Conservation (phyloP, 1,139 yeast genomes). For the Saccharomyces hybrid region DNA sequence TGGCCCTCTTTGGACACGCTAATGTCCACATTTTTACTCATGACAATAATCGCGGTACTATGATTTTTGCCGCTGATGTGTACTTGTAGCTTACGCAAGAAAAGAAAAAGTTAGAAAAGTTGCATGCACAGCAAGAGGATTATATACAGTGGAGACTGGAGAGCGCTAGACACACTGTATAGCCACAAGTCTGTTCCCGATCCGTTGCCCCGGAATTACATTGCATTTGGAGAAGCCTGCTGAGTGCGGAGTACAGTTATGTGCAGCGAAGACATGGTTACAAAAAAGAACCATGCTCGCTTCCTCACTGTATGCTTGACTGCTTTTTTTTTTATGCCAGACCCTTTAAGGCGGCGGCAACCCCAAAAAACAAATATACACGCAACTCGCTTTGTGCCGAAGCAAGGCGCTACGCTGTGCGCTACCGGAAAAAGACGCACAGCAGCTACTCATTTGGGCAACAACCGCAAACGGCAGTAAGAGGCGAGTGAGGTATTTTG, state of each 20-base stretch:
- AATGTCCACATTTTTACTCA: background rate
- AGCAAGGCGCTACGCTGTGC: background rate
- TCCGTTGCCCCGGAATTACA: background rate
- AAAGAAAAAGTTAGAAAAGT: background rate
- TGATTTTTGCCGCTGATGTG: background rate
- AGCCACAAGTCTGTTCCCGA: background rate
- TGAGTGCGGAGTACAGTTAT: background rate
- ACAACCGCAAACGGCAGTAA: too few species aligned
- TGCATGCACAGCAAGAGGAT: background rate
- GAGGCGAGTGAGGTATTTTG: too few species aligned
- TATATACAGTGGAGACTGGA: background rate
- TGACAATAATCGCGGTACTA: background rate
- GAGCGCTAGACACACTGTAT: too few species aligned
- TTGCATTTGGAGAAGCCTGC: background rate
- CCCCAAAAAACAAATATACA: background rate
- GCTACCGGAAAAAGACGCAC: too few species aligned
- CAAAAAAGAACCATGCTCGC: background rate
- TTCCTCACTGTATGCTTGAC: background rate
- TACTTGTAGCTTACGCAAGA: background rate
- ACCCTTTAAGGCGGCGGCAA: background rate
- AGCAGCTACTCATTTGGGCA: too few species aligned
- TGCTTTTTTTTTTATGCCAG: background rate
- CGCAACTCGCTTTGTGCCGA: background rate
- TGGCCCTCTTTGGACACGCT: background rate
- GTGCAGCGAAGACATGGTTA: background rate